Conservation (phyloP, 805 yeast genomes). For the Isabelozyma rhagii region DNA sequence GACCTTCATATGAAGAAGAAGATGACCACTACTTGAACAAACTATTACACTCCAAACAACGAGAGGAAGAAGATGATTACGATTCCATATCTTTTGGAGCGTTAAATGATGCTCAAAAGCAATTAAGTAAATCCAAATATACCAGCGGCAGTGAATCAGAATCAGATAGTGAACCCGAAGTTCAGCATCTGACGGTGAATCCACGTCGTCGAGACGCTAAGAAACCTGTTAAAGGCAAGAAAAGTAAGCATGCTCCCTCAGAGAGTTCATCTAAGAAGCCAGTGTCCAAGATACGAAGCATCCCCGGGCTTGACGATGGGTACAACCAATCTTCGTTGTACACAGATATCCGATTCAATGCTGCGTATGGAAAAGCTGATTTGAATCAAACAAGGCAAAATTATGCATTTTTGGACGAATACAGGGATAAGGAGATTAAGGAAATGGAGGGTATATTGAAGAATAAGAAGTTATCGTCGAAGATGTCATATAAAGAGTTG, state of each 20-base stretch:
- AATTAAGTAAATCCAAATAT: constrained; percentile 25
- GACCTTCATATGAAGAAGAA: constrained; percentile 18
- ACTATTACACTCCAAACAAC: constrained; percentile 1
- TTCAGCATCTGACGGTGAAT: not conserved
- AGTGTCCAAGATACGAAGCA: constrained; percentile 66
- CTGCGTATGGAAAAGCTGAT: constrained; percentile 85
- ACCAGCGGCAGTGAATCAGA: constrained; percentile 13
- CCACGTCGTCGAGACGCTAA: constrained; percentile 2
- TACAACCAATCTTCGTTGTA: constrained; percentile 44
- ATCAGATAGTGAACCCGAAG: constrained; percentile 9
- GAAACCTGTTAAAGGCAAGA: constrained; percentile 25
- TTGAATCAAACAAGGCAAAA: constrained; percentile 62
- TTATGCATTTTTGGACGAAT: constrained; percentile 83
- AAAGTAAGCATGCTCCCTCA: constrained; percentile 82
- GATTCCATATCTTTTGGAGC: constrained; percentile 63
- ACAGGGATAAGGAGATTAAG: constrained; percentile 69
- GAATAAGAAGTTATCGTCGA: constrained; percentile 46
- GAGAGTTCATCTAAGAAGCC: constrained; percentile 73
- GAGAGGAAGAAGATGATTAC: constrained; percentile 34
- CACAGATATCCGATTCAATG: constrained; percentile 86
- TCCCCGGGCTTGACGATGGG: constrained; percentile 59
- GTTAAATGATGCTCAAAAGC: constrained; percentile 55
- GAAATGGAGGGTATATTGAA: constrained; percentile 56
- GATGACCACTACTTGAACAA: constrained; percentile 7
- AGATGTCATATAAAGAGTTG: constrained; percentile 42